Evolutionary conservation across 202 grass and related monocot genomes (phyloP), one percentile per base, ranked within the genome.

Genomic region (Tripidium arundinaceum): DNA sequence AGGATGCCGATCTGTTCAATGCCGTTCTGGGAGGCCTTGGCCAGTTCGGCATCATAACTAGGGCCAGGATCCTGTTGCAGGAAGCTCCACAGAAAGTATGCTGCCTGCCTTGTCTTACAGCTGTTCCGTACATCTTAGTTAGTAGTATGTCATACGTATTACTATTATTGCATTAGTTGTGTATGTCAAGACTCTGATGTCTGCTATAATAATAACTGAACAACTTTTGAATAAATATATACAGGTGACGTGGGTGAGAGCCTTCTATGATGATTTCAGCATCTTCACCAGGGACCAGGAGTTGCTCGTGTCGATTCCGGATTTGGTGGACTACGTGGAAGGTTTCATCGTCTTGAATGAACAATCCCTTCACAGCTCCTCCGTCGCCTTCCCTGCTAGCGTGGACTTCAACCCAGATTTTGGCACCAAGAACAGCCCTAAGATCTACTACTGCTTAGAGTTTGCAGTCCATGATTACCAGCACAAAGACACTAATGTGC

Each of bases 31-130:
- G 94, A 47, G 94, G 94, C 62, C 87, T 97, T 72, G 94, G 94
- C 67, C 94, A 97, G 80, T 97, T 97, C 78, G 94, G 91, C 82
- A 94, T 97, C 79, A 97, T 97, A 75, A 97, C 91, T 49, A 94
- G 81, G 83, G 94, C 94, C 70, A 94, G 94, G 80, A 90, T 97
- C 76, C 81, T 92, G 39, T 81, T 97, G 70, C 89, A 97, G 85
- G 85, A 92, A 66, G 94, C 94, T 87, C 94, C 94, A 71, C 43
- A 82, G 49, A 97, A 94, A 81, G 91, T 97, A 94, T 65, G 64
- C 27, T 80, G 40, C 47, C 57, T 75, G 46, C 47, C 62, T 75
- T 40, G 63, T 55, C 50, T 55, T 85, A 70, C 12, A 71, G 64
- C 14, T 46, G 22, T 52, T 25, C 15, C 59, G 21, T 68, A 11